These are phyloP conservation scores for Solanum bulbocastanum DNA, from an alignment of 257 asterid genomes.

Conservation along the genomic window DNA sequence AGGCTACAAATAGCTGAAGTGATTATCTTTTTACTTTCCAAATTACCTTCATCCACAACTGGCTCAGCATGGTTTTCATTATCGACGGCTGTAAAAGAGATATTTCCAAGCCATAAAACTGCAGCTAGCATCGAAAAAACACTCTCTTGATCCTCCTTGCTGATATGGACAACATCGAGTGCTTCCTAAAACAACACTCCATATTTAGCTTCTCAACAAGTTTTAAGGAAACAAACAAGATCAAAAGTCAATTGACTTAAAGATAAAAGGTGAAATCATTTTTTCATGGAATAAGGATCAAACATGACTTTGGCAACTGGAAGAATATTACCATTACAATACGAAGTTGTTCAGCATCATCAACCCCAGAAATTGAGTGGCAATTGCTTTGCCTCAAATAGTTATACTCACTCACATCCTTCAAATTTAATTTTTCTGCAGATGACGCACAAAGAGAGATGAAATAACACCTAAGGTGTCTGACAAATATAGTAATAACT, in stretches of 20 bases:
- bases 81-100: conserved; percentile 67
- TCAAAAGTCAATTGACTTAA: not conserved
- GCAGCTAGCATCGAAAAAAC: conserved; percentile 97
- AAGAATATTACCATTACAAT: conserved; percentile 47
- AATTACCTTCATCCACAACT: conserved; percentile 76
- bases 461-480: not conserved
- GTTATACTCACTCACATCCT: conserved; percentile 61
- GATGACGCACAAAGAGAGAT: conserved; percentile 1
- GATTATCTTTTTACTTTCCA: not conserved
- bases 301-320: not conserved
- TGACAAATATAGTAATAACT: not conserved
- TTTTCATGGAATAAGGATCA: not conserved
- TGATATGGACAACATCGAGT: conserved; percentile 81
- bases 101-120: conserved; percentile 89
- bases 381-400: conserved; percentile 86
- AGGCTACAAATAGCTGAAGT: not conserved
- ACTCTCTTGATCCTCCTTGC: conserved; percentile 83
- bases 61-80: conserved; percentile 95
- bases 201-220: conserved; percentile 5
- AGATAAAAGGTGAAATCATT: not conserved
- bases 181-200: conserved; percentile 63
- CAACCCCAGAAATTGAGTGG: conserved; percentile 70
- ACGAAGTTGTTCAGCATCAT: conserved; percentile 87
- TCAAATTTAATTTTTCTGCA: conserved; percentile 71
- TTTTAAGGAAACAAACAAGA: not conserved